Base-by-base conservation (phyloP, 164 flowering plant genomes). In the Warburgia ugandensis region DNA sequence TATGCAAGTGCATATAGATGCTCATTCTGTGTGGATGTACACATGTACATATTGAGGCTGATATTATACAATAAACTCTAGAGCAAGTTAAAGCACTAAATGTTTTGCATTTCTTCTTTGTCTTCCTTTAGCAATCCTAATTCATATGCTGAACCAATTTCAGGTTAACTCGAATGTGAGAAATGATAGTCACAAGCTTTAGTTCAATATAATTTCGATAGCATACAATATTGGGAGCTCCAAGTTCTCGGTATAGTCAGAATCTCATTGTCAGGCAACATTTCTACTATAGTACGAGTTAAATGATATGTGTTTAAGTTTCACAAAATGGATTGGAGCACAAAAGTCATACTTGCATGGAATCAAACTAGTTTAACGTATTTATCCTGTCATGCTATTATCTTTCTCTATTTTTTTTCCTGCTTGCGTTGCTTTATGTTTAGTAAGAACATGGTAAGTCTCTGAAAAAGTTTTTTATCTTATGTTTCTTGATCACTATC, bases 151-250 rank as follows among this genome's bases (percentile, higher is more conserved):
- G 17, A 43, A 29, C 43, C 20, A 16, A 14, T 42, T 32, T 17
- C 80, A 92, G 98, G 76, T 76, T 88, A 50, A 70, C 75, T 42
- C 70, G 77, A 54, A 92, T 92, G 99, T 92, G 99, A 97, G 78
- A 84, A 48, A 76, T 61, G 68, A 92, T 92, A 81, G 80, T 56
- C 99, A 92, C 75, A 75, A 70, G 70, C 75, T 61, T 50, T 97
- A 92, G 59, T 60, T 66, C 54, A 61, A 69, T 39, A 71, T 84
- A n/a, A 80, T 88, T 47, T 67, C 83, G 3, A 52, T 54, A 21
- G 76, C 83, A 26, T 66, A 62, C 51, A 59, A 44, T 57, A 77
- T 59, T 47, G 63, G 75, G 47, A 72, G 55, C 55, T 43, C 65
- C 43, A 75, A 68, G 59, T 50, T 79, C 56, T 61, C 73, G n/a